Base-by-base conservation (phyloP, 306 rosid species). In the Prunus mongolica region DNA sequence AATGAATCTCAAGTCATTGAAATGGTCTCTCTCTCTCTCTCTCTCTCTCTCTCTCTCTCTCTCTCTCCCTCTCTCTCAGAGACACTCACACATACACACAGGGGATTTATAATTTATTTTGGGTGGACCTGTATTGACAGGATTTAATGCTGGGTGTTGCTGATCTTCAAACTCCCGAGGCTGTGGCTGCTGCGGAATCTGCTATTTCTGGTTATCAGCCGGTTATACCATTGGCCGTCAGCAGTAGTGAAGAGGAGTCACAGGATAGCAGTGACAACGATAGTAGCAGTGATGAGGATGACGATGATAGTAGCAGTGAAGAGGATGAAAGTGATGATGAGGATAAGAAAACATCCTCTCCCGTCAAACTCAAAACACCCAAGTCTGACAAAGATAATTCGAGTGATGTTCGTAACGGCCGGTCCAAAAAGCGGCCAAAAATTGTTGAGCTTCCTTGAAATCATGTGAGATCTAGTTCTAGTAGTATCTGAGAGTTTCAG, bases 121-220 rank as follows among this genome's bases (percentile, higher is more conserved):
- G 16, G 54, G 50, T 41, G 19, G 11, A 30, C 67, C 62, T 73
- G 66, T 20, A 34, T 78, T 50, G 64, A 51, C 88, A 93, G 98
- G 92, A 93, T 79, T 86, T 91, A 84, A 91, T 93, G 96, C 84
- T 91, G 71, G 98, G 98, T 16, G 71, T 95, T 66, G 91, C 96
- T 54, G 97, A 94, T 86, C 98, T 94, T 63, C 85, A 84, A 58
- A 90, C 97, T 22, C 91, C 93, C 0, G 97, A 89, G 81, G 98
- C 97, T 34, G 95, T 92, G 80, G 92, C 93, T 72, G 98, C 96
- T 50, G 97, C 98, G 25, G 96, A 94, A 73, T 86, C 91, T 64
- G 95, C 92, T 11, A 77, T 90, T 75, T 77, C 90, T 20, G 83
- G 88, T 76, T 65, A n/a, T 74, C 95, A 82, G 81, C 86, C 86